These are phyloP conservation scores for Chlamydomonas schloesseri DNA, from an alignment of 139 green algal genomes.

Conservation along the genomic window DNA sequence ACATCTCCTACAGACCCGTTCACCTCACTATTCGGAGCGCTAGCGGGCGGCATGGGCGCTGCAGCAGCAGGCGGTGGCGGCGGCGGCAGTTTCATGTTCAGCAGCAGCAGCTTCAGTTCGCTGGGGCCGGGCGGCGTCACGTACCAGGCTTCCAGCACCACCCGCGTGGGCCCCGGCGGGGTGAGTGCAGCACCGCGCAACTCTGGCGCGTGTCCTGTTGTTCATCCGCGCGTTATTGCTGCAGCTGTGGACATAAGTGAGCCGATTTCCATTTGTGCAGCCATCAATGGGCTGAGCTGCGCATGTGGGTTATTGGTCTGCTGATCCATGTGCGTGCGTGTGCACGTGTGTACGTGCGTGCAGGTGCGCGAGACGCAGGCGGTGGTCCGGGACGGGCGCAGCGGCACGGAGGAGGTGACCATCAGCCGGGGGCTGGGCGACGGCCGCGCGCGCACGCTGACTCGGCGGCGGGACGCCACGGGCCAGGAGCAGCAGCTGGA, in stretches of 20 bases:
- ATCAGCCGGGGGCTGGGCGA: conserved; percentile 58
- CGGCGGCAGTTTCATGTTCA: conserved; percentile 39
- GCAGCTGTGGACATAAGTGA: no score
- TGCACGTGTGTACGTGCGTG: not conserved
- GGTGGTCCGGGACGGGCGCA: conserved; percentile 57
- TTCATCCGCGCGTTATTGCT: no score
- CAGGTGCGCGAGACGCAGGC: conserved; percentile 63
- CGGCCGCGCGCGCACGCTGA: conserved; percentile 38
- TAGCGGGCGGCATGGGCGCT: conserved; percentile 1
- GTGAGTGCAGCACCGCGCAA: conserved; percentile 53
- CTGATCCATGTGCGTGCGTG: no score
- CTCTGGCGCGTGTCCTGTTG: no score
- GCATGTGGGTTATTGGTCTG: not conserved
- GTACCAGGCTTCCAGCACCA: conserved; percentile 52
- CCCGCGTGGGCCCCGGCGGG: conserved; percentile 54
- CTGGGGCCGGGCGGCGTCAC: conserved; percentile 44
- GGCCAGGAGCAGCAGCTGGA: conserved; percentile 36
- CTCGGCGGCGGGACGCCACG: conserved; percentile 29
- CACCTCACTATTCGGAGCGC: conserved; percentile 31
- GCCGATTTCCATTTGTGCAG: no score
- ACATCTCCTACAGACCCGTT: conserved; percentile 10
- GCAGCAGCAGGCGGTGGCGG: not conserved
- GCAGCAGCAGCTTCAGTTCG: conserved; percentile 50
- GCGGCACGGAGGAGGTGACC: conserved; percentile 52
- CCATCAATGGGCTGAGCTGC: no score